These are phyloP conservation scores for Periglandula ipomoeae DNA, from an alignment of 2,329 filamentous ascomycete genomes.

Conservation along the genomic window DNA sequence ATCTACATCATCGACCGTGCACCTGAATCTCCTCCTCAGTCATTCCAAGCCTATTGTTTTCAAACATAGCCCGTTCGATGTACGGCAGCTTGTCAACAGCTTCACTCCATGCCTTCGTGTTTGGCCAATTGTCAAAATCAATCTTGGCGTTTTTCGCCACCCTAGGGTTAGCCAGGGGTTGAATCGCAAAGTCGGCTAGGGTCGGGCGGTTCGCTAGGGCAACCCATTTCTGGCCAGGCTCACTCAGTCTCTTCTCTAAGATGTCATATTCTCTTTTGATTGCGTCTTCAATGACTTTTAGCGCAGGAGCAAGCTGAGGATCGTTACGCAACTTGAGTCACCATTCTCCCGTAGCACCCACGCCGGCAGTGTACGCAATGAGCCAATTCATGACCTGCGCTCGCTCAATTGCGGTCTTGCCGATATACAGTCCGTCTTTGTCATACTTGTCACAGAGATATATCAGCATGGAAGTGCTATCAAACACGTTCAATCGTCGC, in stretches of 20 bases:
- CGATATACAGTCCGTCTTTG: neutral
- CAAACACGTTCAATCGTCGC: neutral
- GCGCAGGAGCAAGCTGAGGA: neutral
- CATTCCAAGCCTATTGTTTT: too few species aligned
- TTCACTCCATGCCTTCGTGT: neutral
- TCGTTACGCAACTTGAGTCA: neutral
- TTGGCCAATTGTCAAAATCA: neutral
- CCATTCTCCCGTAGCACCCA: neutral
- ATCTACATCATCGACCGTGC: too few species aligned
- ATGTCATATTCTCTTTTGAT: neutral
- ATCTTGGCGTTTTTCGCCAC: neutral
- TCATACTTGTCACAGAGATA: neutral
- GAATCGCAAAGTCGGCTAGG: neutral
- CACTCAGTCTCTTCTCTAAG: neutral
- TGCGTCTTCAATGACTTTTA: neutral
- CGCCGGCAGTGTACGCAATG: neutral
- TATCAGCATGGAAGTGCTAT: neutral
- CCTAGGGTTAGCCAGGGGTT: neutral
- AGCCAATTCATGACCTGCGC: neutral
- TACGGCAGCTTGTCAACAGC: neutral
- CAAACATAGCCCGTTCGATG: too few species aligned
- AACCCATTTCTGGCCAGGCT: neutral
- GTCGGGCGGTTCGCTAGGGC: neutral
- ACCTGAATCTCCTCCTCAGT: too few species aligned
- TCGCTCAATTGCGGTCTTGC: neutral